Conservation (phyloP, 257 asterid genomes). For the Ophiorrhiza pumila region DNA sequence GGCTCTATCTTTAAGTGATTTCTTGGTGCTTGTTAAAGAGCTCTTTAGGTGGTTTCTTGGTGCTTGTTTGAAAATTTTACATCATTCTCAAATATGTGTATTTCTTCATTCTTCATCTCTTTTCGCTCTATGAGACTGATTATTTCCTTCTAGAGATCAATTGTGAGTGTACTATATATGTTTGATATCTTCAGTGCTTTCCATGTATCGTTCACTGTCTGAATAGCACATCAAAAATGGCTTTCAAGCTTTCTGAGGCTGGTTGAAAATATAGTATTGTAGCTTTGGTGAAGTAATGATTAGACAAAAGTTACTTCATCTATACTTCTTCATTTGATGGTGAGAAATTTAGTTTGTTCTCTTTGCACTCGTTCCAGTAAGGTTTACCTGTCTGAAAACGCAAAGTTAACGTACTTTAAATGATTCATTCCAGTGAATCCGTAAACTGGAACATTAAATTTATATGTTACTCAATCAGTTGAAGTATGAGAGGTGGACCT, state of each 20-base stretch:
- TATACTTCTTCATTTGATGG: no score
- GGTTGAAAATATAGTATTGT: background rate
- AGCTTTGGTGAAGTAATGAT: background rate
- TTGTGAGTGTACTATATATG: background rate
- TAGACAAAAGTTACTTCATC: background rate
- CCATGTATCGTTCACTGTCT: background rate
- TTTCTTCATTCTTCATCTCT: background rate
- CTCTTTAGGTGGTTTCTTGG: background rate
- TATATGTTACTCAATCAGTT: background rate
- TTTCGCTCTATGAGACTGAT: background rate
- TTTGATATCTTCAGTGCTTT: background rate
- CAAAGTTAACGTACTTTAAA: background rate
- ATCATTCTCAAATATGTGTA: background rate
- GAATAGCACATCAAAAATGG: background rate
- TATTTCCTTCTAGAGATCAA: background rate
- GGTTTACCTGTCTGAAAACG: background rate
- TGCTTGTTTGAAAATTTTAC: background rate
- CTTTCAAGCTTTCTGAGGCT: background rate
- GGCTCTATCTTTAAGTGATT: background rate
- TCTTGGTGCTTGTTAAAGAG: background rate
- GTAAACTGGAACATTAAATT: background rate
- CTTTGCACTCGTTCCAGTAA: background rate
- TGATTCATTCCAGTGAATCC: background rate
- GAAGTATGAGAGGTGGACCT: background rate
- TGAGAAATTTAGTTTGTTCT: background rate